Conservation (phyloP, 179 eudicot genomes). For the Camellia oleifera region DNA sequence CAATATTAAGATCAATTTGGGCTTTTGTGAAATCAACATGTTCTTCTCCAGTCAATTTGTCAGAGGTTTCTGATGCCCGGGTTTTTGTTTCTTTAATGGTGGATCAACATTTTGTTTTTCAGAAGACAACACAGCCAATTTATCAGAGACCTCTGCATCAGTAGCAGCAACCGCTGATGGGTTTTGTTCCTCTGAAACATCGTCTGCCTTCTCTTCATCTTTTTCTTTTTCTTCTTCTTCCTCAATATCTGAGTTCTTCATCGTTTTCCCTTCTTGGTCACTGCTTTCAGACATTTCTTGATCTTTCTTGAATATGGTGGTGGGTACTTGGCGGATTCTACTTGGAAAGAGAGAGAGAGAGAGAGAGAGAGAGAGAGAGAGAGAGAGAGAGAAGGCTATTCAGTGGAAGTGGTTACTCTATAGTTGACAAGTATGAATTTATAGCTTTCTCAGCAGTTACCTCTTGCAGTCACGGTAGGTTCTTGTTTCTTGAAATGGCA, state of each 20-base stretch:
- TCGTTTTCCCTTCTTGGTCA: neutral
- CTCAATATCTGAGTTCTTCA: neutral
- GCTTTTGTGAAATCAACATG: no score
- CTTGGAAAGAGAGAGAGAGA: neutral
- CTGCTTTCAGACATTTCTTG: neutral
- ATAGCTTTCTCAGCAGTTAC: neutral
- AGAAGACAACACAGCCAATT: no score
- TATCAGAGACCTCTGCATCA: neutral
- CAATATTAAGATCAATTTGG: no score
- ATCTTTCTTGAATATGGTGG: neutral
- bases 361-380: neutral
- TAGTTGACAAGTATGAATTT: no score
- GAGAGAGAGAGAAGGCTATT: no score
- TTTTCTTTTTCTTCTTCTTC: no score
- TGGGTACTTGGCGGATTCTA: neutral
- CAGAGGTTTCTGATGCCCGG: neutral
- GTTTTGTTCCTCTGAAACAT: no score
- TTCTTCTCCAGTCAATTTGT: no score
- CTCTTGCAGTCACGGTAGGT: neutral
- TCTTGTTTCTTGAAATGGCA: neutral
- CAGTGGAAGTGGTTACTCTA: no score
- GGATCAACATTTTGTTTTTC: neutral
- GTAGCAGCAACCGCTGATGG: no score
- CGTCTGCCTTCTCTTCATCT: no score
- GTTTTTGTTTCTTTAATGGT: neutral